Percentiles rank a stretch among this genome's conserved stretches.
phyloP scores from a whole-genome alignment of 1,139 yeast genomes.

The Taphrina wiesneri region DNA sequence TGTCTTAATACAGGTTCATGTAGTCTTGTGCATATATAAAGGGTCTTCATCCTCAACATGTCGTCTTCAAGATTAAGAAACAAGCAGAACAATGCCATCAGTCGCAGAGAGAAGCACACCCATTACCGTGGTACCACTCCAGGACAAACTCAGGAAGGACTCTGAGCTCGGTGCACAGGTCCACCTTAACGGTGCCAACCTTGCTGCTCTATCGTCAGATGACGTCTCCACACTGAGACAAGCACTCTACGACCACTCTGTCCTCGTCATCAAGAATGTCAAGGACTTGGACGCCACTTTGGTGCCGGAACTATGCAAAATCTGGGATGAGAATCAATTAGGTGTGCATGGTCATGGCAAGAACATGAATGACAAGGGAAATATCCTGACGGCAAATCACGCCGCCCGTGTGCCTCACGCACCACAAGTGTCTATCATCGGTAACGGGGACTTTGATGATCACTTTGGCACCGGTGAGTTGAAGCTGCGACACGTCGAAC shows the following conservation, averaged over 20 bases:
- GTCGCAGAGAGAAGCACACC: constrained; percentile 7
- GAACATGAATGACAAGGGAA: constrained; percentile 55
- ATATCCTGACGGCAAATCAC: constrained; percentile 78
- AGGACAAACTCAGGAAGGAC: not conserved
- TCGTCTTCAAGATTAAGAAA: not conserved
- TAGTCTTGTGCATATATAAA: not conserved
- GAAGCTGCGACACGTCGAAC: constrained; percentile 76
- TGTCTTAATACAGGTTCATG: not conserved
- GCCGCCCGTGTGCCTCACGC: constrained; percentile 66
- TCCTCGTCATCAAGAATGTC: constrained; percentile 16
- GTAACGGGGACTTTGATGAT: constrained; percentile 69
- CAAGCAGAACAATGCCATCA: constrained; percentile 2
- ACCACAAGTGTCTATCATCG: constrained; percentile 86
- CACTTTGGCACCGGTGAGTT: constrained; percentile 73
- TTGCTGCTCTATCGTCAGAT: not conserved
- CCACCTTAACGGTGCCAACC: constrained; percentile 1
- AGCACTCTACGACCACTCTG: constrained; percentile 17
- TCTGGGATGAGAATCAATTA: constrained; percentile 13
- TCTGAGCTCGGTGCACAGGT: constrained; percentile 16
- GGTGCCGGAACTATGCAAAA: constrained; percentile 16
- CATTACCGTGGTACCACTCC: constrained; percentile 5
- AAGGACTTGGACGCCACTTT: constrained; percentile 7
- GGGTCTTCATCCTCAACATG: not conserved
- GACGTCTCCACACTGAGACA: constrained; percentile 3
- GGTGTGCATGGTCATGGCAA: constrained; percentile 33